Evolutionary conservation across 2,329 filamentous ascomycete species (phyloP), one percentile per base, ranked within the genome.

Genomic region (Mariannaea sp.): DNA sequence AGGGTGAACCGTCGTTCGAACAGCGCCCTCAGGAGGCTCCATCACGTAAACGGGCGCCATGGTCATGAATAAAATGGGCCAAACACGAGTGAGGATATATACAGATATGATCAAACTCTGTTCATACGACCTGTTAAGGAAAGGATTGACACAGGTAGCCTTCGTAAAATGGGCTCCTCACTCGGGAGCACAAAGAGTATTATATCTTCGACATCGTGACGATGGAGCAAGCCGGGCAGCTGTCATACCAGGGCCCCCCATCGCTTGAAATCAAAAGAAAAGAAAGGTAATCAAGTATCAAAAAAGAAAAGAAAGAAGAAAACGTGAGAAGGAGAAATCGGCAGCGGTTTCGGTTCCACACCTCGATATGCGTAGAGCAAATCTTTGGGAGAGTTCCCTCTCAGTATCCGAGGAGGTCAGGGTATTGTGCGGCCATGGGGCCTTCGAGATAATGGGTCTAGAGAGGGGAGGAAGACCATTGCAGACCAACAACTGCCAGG

Each of bases 21-120:
- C 59, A 57, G 66, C 49, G 48, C 65, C 65, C 24, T 47, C 29
- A 2, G 61, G 68, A 10, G 64, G 63, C 22, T 68, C 65, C 56
- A 61, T 63, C 30, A 67, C 56, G 43, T 61, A 68, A 53, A 94
- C 93, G 43, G 90, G 89, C 65, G 60, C 49, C 62, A 67, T 65
- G 20, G 13, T 39, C 39, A 22, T 48, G 17, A 30, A 20, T 22
- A n/a, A 24, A 9, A 29, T 6, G 14, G 32, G 17, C 5, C 41
- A 39, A n/a, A n/a, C n/a, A 35, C 32, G 38, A 48, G 29, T 19
- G 36, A 39, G 24, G 36, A 47, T 29, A 20, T n/a, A n/a, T n/a
- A n/a, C n/a, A n/a, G n/a, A 22, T 10, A 32, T 32, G 41, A 39
- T 57, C 36, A 22, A n/a, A 17, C 32, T 42, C 19, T 45, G 47